phyloP scores from a whole-genome alignment of 1,284 basidiomycete species.

The Boletus semigastroideus region DNA sequence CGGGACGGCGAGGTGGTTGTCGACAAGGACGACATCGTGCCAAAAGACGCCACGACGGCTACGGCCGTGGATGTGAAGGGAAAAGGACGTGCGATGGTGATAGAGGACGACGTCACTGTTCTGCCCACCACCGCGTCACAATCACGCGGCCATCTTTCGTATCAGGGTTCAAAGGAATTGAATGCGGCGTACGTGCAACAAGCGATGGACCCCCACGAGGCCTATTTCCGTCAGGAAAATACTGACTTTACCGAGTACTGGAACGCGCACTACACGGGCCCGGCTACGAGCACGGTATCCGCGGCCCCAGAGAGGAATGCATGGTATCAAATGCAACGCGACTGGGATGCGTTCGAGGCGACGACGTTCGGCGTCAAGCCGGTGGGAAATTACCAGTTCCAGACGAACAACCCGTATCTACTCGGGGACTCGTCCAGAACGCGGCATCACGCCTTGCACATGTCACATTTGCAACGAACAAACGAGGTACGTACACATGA shows the following conservation, averaged over 20 bases:
- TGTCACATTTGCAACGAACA: conserved; percentile 40
- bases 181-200: conserved; percentile 19
- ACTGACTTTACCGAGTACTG: conserved; percentile 62
- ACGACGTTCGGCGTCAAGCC: conserved; percentile 62
- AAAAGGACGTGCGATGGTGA: conserved; percentile 55
- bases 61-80: conserved; percentile 54
- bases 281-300: conserved; percentile 9
- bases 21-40: conserved; percentile 78
- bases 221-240: conserved; percentile 73
- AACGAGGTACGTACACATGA: conserved; percentile 55
- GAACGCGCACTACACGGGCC: conserved; percentile 37
- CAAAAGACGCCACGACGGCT: conserved; percentile 37
- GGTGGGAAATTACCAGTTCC: conserved; percentile 72
- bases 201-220: conserved; percentile 57
- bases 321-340: conserved; percentile 71
- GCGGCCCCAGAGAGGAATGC: conserved; percentile 1
- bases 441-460: conserved; percentile 56
- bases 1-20: conserved; percentile 84
- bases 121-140: conserved; percentile 7
- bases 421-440: conserved; percentile 55
- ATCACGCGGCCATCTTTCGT: conserved; percentile 5
- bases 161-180: conserved; percentile 22
- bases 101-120: conserved; percentile 2
- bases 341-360: conserved; percentile 84
- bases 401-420: conserved; percentile 80